Evolutionary conservation across 768 basidiomycete genomes (phyloP).

Genomic region (Calvatia gigantea): DNA sequence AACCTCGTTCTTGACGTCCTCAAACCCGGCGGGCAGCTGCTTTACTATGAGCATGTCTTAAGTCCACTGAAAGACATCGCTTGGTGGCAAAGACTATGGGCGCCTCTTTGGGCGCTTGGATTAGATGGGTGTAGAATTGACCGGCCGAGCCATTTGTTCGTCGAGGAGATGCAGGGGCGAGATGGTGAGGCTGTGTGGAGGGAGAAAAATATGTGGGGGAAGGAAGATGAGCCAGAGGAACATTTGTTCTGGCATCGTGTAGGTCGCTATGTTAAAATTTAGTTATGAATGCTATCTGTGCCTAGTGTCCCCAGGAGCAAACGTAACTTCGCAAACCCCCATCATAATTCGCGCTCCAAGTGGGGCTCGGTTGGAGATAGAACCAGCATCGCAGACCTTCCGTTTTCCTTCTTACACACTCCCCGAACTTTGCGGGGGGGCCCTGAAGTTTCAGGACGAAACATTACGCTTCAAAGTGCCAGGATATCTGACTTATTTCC

Average conservation of each 20-base stretch:
- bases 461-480: too few species aligned
- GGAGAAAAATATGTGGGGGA: constrained; percentile 40
- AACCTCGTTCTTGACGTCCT: constrained; percentile 49
- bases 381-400: too few species aligned
- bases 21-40: constrained; percentile 58
- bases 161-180: constrained; percentile 31
- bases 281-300: not conserved
- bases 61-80: constrained; percentile 50
- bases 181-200: constrained; percentile 43
- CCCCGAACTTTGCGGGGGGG: too few species aligned
- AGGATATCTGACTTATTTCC: too few species aligned
- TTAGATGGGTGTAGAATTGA: constrained; percentile 69
- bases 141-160: constrained; percentile 48
- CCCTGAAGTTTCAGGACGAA: too few species aligned
- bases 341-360: too few species aligned
- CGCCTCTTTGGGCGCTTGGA: constrained; percentile 57
- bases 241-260: constrained; percentile 56
- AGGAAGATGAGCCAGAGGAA: constrained; percentile 52
- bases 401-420: too few species aligned
- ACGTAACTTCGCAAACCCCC: too few species aligned
- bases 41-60: constrained; percentile 71
- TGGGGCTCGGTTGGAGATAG: too few species aligned
- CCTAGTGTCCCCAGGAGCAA: too few species aligned
- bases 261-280: constrained; percentile 52
- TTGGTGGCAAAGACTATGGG: constrained; percentile 75